Evolutionary conservation across 306 rosid genomes (phyloP).

Genomic region (Bauhinia variegata): DNA sequence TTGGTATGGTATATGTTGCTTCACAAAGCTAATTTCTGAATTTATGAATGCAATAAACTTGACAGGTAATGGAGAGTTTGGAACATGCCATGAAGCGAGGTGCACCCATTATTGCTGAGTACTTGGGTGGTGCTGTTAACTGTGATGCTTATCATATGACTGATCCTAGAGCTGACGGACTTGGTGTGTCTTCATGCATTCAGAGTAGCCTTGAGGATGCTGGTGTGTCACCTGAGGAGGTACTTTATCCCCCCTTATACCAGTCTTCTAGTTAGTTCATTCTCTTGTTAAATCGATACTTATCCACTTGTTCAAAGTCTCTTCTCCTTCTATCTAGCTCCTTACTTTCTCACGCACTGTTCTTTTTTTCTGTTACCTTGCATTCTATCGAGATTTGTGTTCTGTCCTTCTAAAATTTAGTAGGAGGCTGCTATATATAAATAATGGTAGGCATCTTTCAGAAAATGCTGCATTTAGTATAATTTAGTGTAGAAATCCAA

Average conservation of each 20-base stretch:
- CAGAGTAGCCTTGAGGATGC: constrained; percentile 93
- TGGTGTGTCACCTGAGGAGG: constrained; percentile 99
- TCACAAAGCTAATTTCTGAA: constrained; percentile 5
- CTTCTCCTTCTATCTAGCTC: background rate
- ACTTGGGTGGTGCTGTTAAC: constrained; percentile 95
- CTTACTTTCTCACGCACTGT: background rate
- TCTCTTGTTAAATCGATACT: background rate
- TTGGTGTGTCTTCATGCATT: constrained; percentile 96
- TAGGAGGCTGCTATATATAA: constrained; percentile 2
- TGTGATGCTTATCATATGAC: constrained; percentile 99
- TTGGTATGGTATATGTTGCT: constrained; percentile 1
- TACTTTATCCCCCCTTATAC: constrained; percentile 31
- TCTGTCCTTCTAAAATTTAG: background rate
- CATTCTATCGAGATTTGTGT: background rate
- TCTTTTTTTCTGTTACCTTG: too few species aligned
- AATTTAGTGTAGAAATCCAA: background rate
- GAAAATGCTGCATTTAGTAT: constrained; percentile 3
- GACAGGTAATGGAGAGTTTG: constrained; percentile 92
- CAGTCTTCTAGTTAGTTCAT: constrained; percentile 8
- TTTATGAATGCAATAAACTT: constrained; percentile 9
- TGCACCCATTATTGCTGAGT: constrained; percentile 90
- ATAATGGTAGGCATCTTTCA: constrained; percentile 1
- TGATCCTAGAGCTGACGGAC: constrained; percentile 97
- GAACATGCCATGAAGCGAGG: constrained; percentile 98
- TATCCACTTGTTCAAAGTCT: background rate